Evolutionary conservation across 2,329 filamentous ascomycete species (phyloP).

Genomic region (Penicillium aurantiogriseum): DNA sequence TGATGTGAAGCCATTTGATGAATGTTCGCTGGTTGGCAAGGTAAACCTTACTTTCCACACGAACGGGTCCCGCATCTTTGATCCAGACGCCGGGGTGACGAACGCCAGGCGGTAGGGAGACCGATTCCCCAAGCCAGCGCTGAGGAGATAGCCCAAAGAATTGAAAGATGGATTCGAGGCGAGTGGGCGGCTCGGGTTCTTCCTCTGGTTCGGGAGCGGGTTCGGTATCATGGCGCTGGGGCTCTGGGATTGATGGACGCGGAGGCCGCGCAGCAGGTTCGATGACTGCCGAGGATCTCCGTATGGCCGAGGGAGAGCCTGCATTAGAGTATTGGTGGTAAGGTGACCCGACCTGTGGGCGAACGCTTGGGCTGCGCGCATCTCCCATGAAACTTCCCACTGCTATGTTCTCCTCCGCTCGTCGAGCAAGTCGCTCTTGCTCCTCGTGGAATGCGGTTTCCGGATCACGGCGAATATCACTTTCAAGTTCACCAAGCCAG

Average conservation of each 20-base stretch:
- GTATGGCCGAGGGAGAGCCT: conserved; percentile 24
- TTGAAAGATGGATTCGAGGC: conserved; percentile 71
- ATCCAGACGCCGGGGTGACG: conserved; percentile 81
- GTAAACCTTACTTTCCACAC: conserved; percentile 98
- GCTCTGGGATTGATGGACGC: conserved; percentile 42
- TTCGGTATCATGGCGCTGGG: conserved; percentile 37
- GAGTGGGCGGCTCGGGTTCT: conserved; percentile 52
- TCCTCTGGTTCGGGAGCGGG: conserved; percentile 22
- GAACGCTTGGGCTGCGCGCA: conserved; percentile 29
- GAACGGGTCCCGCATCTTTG: conserved; percentile 88
- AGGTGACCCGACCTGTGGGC: conserved; percentile 37
- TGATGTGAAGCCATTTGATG: conserved; percentile 97
- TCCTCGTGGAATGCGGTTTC: conserved; percentile 88
- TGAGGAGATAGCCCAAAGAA: conserved; percentile 80
- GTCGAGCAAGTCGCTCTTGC: conserved; percentile 76
- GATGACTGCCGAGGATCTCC: conserved; percentile 28
- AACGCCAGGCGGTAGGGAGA: conserved; percentile 79
- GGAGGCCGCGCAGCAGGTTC: conserved; percentile 23
- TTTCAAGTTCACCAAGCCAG: conserved; percentile 89
- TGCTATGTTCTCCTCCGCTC: conserved; percentile 80
- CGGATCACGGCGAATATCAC: conserved; percentile 90
- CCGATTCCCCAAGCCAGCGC: conserved; percentile 53
- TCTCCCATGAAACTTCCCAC: conserved; percentile 82
- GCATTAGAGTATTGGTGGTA: conserved; percentile 26
- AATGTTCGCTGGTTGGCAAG: conserved; percentile 97